Evolutionary conservation across 2,329 filamentous ascomycete species (phyloP).

Genomic region (Xylariaceae sp.): DNA sequence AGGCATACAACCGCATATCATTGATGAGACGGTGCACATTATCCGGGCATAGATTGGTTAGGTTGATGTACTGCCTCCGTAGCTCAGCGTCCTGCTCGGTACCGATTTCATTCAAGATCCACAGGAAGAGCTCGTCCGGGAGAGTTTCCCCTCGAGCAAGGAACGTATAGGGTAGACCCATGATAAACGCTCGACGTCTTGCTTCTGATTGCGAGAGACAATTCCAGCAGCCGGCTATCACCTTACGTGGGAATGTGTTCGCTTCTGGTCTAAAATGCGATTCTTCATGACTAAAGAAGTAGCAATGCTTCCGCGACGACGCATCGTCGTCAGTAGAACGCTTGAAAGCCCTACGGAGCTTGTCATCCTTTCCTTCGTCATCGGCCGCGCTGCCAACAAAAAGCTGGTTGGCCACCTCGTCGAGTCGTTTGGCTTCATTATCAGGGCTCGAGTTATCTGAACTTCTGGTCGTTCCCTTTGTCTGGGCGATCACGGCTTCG

Average conservation of each 20-base stretch:
- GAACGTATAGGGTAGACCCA: constrained; percentile 55
- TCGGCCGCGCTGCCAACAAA: constrained; percentile 26
- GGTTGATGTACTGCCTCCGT: constrained; percentile 53
- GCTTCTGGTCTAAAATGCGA: constrained; percentile 23
- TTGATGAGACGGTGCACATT: constrained; percentile 43
- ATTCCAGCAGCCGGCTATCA: constrained; percentile 40
- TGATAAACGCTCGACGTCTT: constrained; percentile 55
- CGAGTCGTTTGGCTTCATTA: constrained; percentile 35
- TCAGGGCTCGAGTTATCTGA: constrained; percentile 29
- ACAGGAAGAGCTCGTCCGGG: constrained; percentile 60
- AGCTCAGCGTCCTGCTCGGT: constrained; percentile 50
- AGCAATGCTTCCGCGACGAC: constrained; percentile 36
- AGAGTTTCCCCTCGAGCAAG: constrained; percentile 40
- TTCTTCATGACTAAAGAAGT: constrained; percentile 44
- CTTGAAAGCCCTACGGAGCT: constrained; percentile 42
- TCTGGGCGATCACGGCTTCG: constrained; percentile 32
- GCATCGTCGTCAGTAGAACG: constrained; percentile 39
- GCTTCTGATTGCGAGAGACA: constrained; percentile 44
- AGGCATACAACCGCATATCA: constrained; percentile 39
- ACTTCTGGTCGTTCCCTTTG: constrained; percentile 13
- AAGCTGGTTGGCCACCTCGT: constrained; percentile 41
- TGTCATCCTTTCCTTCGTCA: constrained; percentile 28
- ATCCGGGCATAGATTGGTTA: constrained; percentile 43
- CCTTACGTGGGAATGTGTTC: constrained; percentile 35
- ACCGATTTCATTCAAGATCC: constrained; percentile 58